These are phyloP conservation scores for Syzygium aqueum DNA, from an alignment of 345 rosid genomes.

Conservation along the genomic window DNA sequence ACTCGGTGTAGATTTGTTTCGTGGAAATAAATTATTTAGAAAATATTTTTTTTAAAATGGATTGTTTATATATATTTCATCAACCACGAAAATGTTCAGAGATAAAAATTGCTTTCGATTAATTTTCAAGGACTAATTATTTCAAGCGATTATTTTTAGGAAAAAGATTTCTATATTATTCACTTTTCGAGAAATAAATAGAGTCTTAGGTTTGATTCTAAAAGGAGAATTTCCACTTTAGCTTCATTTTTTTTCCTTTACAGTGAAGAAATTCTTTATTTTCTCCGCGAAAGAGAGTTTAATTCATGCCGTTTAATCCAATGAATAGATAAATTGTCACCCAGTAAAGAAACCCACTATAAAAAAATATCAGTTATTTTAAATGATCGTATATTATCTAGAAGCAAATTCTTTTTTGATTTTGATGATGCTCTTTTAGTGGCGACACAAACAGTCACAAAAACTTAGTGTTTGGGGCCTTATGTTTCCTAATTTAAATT, in stretches of 20 bases:
- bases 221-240: neutral
- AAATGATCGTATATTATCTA: neutral
- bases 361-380: neutral
- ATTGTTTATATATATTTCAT: too few species aligned
- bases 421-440: neutral
- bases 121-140: too few species aligned
- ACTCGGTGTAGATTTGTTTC: neutral
- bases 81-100: too few species aligned
- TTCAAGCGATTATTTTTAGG: too few species aligned
- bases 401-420: neutral
- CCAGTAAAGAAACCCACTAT: neutral
- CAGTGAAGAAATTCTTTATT: neutral
- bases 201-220: neutral
- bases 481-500: neutral
- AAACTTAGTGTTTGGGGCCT: neutral
- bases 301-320: neutral
- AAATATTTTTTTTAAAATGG: too few species aligned
- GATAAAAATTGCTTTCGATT: too few species aligned
- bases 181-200: too few species aligned
- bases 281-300: neutral
- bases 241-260: neutral
- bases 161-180: too few species aligned
- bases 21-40: too few species aligned
- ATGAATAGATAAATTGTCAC: neutral
- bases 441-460: accelerated